Conservation (phyloP, 331 rosid genomes). For the Erythrophleum ivorense region DNA sequence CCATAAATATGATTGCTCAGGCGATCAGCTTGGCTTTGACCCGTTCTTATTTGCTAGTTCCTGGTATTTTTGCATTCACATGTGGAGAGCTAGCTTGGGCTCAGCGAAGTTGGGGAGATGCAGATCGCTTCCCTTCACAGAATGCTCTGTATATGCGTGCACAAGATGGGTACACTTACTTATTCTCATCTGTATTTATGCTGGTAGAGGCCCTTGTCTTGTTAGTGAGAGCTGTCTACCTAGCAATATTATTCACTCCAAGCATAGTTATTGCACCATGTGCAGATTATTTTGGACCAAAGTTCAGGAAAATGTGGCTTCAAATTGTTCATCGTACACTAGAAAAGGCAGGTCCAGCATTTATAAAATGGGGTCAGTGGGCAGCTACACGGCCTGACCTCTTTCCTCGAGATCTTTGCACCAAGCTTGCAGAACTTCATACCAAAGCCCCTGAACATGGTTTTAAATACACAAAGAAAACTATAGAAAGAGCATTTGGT, state of each 20-base stretch:
- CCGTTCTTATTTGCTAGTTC: conserved; percentile 68
- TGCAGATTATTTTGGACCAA: conserved; percentile 64
- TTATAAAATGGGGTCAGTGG: conserved; percentile 97
- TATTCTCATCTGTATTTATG: conserved; percentile 47
- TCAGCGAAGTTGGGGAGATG: conserved; percentile 44
- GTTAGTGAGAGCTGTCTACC: conserved; percentile 61
- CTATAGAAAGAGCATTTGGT: conserved; percentile 80
- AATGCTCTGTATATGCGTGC: conserved; percentile 64
- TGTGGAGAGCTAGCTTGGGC: conserved; percentile 77
- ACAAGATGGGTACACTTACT: conserved; percentile 63
- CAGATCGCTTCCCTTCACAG: conserved; percentile 50
- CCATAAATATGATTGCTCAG: conserved; percentile 67
- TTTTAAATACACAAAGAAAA: conserved; percentile 72
- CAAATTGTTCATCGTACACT: conserved; percentile 68
- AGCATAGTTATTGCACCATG: conserved; percentile 75
- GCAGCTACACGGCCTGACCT: conserved; percentile 94
- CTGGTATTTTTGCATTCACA: conserved; percentile 64
- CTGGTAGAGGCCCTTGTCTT: conserved; percentile 59
- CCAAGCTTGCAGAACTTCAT: conserved; percentile 77
- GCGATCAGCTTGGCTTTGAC: conserved; percentile 72
- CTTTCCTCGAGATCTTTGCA: conserved; percentile 78
- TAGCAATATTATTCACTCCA: conserved; percentile 74
- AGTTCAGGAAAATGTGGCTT: conserved; percentile 78
- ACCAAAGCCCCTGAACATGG: conserved; percentile 85
- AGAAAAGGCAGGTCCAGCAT: conserved; percentile 86